Percentiles rank a stretch among this genome's conserved stretches.
These are phyloP conservation scores for Capsicum rhomboideum DNA, from an alignment of 257 asterid species.

Conservation along the genomic window DNA sequence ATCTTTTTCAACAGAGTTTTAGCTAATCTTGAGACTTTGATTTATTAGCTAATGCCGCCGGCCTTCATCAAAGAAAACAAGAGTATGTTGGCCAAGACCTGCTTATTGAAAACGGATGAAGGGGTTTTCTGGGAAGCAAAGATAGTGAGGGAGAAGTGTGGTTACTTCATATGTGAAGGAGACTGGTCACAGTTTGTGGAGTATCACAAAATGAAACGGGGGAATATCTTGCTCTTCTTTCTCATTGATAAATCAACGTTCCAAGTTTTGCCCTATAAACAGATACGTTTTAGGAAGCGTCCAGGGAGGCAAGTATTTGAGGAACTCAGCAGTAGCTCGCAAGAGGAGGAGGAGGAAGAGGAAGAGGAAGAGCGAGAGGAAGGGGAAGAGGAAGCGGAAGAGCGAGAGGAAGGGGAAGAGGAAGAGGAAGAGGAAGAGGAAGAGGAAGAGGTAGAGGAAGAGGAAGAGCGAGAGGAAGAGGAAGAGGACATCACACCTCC, in stretches of 20 bases:
- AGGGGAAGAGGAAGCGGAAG: neutral
- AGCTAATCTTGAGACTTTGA: neutral
- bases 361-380: neutral
- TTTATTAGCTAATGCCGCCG: neutral
- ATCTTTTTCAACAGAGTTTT: neutral
- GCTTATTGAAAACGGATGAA: neutral
- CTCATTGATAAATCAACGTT: neutral
- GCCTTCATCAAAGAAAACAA: neutral
- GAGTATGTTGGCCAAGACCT: neutral
- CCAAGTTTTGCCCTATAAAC: neutral
- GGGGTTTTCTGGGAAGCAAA: neutral
- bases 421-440: neutral
- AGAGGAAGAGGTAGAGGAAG: neutral
- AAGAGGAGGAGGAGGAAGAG: neutral
- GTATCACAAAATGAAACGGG: neutral
- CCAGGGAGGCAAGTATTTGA: neutral
- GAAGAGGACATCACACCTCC: neutral
- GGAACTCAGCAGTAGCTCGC: neutral
- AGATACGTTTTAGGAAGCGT: neutral
- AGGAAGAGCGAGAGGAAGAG: neutral
- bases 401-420: neutral
- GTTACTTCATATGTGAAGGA: neutral
- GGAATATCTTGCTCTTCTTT: neutral
- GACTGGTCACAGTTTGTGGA: neutral
- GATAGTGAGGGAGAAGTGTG: neutral